A percentile compares a stretch with the other conserved stretches of the same genome.
Conservation (phyloP, 352 stramenopile species). For the Poterioochromonas sp. region DNA sequence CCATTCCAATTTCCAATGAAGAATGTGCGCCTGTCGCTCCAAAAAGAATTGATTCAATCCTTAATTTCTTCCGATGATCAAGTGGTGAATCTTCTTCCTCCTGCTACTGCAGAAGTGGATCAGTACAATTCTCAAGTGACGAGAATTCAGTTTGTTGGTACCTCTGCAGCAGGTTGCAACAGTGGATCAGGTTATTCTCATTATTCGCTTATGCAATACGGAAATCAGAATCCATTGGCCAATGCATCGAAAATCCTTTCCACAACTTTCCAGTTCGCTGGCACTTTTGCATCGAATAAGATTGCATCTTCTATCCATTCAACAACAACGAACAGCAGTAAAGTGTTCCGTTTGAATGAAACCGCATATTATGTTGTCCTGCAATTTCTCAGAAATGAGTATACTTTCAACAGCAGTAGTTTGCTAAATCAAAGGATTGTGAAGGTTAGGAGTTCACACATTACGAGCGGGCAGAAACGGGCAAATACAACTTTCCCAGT, state of each 20-base stretch:
- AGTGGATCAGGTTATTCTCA: neutral
- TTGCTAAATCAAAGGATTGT: too few relatives aligned
- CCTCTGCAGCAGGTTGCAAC: neutral
- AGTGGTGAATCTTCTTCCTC: neutral
- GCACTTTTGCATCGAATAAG: too few relatives aligned
- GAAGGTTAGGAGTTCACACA: too few relatives aligned
- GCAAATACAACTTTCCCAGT: neutral
- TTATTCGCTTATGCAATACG: neutral
- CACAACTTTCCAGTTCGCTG: too few relatives aligned
- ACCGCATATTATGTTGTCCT: neutral
- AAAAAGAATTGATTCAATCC: too few relatives aligned
- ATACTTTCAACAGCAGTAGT: conserved; percentile 14
- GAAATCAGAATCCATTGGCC: too few relatives aligned
- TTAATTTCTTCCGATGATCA: neutral
- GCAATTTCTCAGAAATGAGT: neutral
- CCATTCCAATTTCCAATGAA: neutral
- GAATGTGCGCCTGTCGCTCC: neutral
- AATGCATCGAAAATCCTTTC: too few relatives aligned
- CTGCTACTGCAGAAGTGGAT: neutral
- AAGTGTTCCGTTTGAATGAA: neutral
- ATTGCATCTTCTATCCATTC: too few relatives aligned
- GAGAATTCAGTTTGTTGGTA: neutral
- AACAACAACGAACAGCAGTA: neutral
- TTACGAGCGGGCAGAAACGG: neutral
- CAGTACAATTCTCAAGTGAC: neutral